Base-by-base conservation (phyloP, 73 alveolate genomes). In the Loxodes magnus region DNA sequence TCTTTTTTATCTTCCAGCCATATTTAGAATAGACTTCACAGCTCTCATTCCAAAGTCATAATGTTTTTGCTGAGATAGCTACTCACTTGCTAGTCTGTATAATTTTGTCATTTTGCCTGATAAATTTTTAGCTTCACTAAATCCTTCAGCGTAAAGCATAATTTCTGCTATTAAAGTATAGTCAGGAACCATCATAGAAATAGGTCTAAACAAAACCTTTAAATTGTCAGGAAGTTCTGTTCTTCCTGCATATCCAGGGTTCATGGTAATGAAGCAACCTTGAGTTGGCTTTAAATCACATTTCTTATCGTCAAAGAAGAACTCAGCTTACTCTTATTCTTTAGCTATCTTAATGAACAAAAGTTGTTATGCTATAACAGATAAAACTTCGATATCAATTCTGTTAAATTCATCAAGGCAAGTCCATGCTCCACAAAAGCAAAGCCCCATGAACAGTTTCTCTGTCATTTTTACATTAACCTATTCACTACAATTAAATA, bases 1-100 rank as follows among this genome's bases (percentile, higher is more conserved):
- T 71, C 96, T 84, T 61, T 88, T 86, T 36, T 86, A 64, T 15
- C 94, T 72, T 23, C 97, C 98, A 26, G 97, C 98, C 95, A 88
- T 90, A 57, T 87, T 91, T 61, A 87, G 79, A 51, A 93, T 94
- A 30, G 98, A 85, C 66, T 93, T 93, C 62, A 93, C 96, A 34
- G 98, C 99, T 86, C 99, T 85, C 93, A 93, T 86, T 60, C 98
- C 98, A 67, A 89, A 93, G 56, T 93, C 99, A 77, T 93, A 87
- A 58, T 84, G 98, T 49, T 90, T 95, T 71, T 90, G 96, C 67
- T 93, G 94, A 36, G 98, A 83, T 52, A 95, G 79, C 76, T 93
- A 95, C 62, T 96, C 99, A 10, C 43, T 25, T n/a, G 59, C 59
- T 5, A 93, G 73, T 51, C 84, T 87, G 52, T 90, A 90, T 19